phyloP scores from a whole-genome alignment of 768 basidiomycete genomes.

The Macrolepiota fuliginosa region DNA sequence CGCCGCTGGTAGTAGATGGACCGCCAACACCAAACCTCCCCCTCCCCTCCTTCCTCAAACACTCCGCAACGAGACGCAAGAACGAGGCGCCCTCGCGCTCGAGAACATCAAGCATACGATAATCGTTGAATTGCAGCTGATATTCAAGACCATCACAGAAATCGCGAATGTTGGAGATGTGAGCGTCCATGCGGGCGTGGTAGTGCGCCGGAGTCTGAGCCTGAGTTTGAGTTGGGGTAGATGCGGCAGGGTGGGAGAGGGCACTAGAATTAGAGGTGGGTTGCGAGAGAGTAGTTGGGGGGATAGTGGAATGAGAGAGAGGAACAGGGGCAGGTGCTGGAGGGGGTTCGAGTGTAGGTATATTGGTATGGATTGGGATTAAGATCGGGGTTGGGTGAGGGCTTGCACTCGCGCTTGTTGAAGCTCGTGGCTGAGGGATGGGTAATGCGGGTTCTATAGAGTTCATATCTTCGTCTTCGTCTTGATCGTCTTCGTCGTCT shows the following conservation, averaged over 20 bases:
- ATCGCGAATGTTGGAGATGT: constrained; percentile 40
- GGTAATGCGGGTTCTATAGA: background rate
- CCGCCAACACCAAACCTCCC: no score
- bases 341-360: no score
- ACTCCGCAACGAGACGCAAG: constrained; percentile 35
- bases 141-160: constrained; percentile 46
- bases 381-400: background rate
- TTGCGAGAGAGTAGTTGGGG: no score
- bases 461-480: constrained; percentile 3
- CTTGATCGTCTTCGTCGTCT: constrained; percentile 10
- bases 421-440: background rate
- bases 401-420: background rate
- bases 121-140: constrained; percentile 44
- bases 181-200: constrained; percentile 36
- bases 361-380: no score
- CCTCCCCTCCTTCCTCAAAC: constrained; percentile 38
- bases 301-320: constrained; percentile 1
- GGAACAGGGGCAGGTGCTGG: background rate
- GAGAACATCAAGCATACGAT: constrained; percentile 38
- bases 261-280: constrained; percentile 6
- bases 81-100: constrained; percentile 41
- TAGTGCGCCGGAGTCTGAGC: constrained; percentile 23
- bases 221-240: constrained; percentile 1
- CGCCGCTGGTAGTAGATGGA: no score
- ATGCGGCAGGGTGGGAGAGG: constrained; percentile 13